Conservation (phyloP, 2,329 filamentous ascomycete species). For the Cladosporium cucumerinum region DNA sequence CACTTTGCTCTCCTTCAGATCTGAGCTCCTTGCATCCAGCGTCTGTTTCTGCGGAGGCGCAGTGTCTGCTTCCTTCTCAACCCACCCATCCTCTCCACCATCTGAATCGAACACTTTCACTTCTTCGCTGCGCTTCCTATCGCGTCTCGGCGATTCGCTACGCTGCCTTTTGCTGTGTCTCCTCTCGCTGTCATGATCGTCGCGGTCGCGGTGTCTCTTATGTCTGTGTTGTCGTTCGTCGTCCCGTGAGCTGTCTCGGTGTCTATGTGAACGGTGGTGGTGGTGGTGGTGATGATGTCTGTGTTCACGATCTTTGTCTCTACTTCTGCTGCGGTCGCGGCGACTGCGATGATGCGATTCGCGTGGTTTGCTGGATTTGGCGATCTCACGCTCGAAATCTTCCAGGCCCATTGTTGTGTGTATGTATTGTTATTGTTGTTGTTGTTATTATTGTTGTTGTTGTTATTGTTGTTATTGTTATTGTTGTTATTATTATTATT, state of each 20-base stretch:
- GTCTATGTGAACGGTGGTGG: constrained; percentile 45
- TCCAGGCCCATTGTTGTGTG: constrained; percentile 53
- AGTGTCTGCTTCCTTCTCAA: constrained; percentile 43
- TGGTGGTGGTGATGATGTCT: constrained; percentile 43
- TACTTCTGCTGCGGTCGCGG: constrained; percentile 18
- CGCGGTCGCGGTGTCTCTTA: constrained; percentile 61
- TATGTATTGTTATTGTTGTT: no score
- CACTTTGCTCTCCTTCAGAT: constrained; percentile 40
- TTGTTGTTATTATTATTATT: no score
- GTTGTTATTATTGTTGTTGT: no score
- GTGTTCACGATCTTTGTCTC: constrained; percentile 33
- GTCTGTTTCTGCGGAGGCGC: constrained; percentile 42
- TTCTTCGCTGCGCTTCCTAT: constrained; percentile 30
- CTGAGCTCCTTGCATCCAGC: constrained; percentile 42
- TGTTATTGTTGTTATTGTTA: no score
- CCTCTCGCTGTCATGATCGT: constrained; percentile 36
- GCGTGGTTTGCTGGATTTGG: constrained; percentile 57
- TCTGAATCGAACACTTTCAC: constrained; percentile 36
- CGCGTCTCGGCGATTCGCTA: constrained; percentile 32
- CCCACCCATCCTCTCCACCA: constrained; percentile 41
- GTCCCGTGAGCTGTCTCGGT: constrained; percentile 37
- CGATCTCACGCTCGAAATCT: constrained; percentile 76
- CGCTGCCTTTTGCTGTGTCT: constrained; percentile 29
- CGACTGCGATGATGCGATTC: constrained; percentile 13
- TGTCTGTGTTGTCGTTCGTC: constrained; percentile 49